Conservation (phyloP, 2,329 filamentous ascomycete species). For the Paramyrothecium roridum region DNA sequence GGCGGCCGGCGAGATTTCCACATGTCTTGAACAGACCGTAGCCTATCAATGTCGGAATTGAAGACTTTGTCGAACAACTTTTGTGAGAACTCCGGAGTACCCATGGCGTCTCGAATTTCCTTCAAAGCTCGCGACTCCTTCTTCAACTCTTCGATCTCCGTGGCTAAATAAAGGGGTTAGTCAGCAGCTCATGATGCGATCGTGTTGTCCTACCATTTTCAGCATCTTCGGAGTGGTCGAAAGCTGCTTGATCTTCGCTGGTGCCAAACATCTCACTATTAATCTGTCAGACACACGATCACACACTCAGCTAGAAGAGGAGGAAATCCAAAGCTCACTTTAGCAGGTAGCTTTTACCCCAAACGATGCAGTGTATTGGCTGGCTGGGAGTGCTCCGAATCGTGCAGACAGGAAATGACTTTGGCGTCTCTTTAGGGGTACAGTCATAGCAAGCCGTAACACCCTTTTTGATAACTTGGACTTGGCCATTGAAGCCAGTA, state of each 20-base stretch:
- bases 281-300: constrained; percentile 1
- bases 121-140: constrained; percentile 82
- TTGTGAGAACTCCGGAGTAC: constrained; percentile 70
- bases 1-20: constrained; percentile 83
- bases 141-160: constrained; percentile 84
- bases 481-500: constrained; percentile 95
- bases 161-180: constrained; percentile 31
- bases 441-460: constrained; percentile 96
- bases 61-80: constrained; percentile 94
- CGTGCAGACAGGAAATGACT: constrained; percentile 93
- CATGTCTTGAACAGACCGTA: constrained; percentile 90
- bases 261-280: constrained; percentile 78
- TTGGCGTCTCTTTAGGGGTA: constrained; percentile 82
- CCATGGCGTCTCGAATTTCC: constrained; percentile 77
- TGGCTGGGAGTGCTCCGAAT: constrained; percentile 95
- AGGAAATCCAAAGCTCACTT: constrained; percentile 45
- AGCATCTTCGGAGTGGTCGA: constrained; percentile 76
- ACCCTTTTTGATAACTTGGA: constrained; percentile 92
- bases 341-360: constrained; percentile 94
- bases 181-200: background rate
- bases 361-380: constrained; percentile 97
- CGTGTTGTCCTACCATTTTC: constrained; percentile 62
- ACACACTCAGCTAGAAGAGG: too few relatives aligned
- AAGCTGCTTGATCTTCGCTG: constrained; percentile 79
- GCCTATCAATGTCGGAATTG: constrained; percentile 74